Conservation (phyloP, 345 rosid species). For the Camelina neglecta region DNA sequence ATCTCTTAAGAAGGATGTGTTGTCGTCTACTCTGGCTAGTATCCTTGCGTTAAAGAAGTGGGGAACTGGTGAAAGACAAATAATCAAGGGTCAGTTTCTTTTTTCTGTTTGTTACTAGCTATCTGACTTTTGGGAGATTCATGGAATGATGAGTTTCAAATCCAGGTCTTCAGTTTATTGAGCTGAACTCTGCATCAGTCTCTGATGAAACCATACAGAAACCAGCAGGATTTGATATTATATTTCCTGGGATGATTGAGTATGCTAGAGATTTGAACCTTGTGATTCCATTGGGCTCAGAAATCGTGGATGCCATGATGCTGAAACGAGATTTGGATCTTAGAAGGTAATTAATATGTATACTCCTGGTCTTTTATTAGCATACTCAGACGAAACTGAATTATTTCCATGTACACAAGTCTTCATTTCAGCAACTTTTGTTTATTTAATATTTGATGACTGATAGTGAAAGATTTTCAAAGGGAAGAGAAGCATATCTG, state of each 20-base stretch:
- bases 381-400: neutral
- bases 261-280: constrained; percentile 66
- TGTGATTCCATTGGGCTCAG: constrained; percentile 60
- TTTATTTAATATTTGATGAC: constrained; percentile 34
- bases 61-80: constrained; percentile 72
- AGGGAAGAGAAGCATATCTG: constrained; percentile 64
- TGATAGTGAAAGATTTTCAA: constrained; percentile 40
- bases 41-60: constrained; percentile 77
- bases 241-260: constrained; percentile 84
- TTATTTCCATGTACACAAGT: constrained; percentile 3
- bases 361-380: constrained; percentile 1
- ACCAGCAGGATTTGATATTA: constrained; percentile 79
- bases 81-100: constrained; percentile 55
- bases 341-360: constrained; percentile 57
- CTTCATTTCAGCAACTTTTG: neutral
- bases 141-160: constrained; percentile 18
- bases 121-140: constrained; percentile 3
- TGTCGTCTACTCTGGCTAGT: constrained; percentile 80
- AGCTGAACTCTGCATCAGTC: constrained; percentile 58
- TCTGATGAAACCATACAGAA: constrained; percentile 59
- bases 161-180: constrained; percentile 76
- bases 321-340: constrained; percentile 61
- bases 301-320: constrained; percentile 55
- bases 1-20: constrained; percentile 59
- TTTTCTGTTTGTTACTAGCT: constrained; percentile 9